Percentiles rank a stretch among this genome's conserved stretches.
Evolutionary conservation across 495 filamentous ascomycete species (phyloP).

Genomic region (Daldinia childiae): DNA sequence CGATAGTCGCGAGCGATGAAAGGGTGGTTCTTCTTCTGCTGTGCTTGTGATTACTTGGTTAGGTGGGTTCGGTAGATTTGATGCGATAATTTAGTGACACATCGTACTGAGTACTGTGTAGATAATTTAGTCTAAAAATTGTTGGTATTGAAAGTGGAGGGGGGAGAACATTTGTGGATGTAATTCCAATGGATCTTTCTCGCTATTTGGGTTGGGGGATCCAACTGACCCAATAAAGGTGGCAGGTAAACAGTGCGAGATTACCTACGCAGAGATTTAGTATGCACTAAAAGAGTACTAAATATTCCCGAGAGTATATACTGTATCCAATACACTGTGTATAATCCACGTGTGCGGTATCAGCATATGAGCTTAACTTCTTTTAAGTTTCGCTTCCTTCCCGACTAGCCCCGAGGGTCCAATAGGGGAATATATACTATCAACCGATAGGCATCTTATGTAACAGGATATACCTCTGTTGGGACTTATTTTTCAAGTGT

Average conservation of each 20-base stretch:
- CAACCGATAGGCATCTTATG: not conserved
- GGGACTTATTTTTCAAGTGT: too few relatives aligned
- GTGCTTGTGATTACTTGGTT: not conserved
- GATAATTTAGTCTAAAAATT: not conserved
- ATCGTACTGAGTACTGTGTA: conserved; percentile 32
- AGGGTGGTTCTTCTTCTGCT: not conserved
- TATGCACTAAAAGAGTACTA: too few relatives aligned
- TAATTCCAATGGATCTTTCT: not conserved
- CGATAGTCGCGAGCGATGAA: not conserved
- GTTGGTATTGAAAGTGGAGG: not conserved
- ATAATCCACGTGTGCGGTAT: too few relatives aligned
- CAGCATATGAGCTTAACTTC: conserved; percentile 16
- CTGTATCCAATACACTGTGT: too few relatives aligned
- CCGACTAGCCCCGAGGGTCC: not conserved
- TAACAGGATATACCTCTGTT: not conserved
- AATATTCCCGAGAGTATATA: too few relatives aligned
- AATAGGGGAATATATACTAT: not conserved
- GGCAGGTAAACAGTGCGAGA: not conserved
- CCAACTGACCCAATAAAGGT: not conserved
- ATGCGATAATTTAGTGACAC: conserved; percentile 31
- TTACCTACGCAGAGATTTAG: too few relatives aligned
- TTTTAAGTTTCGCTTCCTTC: not conserved
- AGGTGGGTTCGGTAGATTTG: conserved; percentile 16
- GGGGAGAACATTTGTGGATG: not conserved
- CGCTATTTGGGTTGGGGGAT: not conserved